Base-by-base conservation (phyloP, 75 land plant species). In the Isoetes taiwanensis region DNA sequence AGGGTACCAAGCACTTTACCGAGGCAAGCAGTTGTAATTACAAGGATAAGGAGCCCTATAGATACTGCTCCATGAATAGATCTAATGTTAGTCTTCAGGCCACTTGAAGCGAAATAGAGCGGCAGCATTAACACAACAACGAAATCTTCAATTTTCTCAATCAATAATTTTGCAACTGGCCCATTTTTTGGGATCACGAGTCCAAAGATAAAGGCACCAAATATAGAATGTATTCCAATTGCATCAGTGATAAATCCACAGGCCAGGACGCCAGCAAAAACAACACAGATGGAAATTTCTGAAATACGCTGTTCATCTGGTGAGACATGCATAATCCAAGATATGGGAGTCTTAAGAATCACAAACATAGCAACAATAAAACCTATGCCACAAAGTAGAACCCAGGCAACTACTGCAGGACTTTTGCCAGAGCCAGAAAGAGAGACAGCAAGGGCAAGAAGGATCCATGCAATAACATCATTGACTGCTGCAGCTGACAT, bases 91-190 rank as follows among this genome's bases (percentile, higher is more conserved):
- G 94, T 87, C 62, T 87, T 83, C 55, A 87, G 43, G 11, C 94
- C 94, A 43, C 88, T 83, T 1, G 87, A 63, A 0, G 80, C 87
- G 59, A 87, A 87, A 67, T 80, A 87, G 40, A 87, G 64, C 0
- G 94, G 94, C 27, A 87, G 77, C 46, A 87, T 68, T 12, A 87
- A 68, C 9, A 77, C 62, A 37, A 75, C 67, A 5, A 87, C 79
- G 31, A 83, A 78, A 57, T 87, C 94, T 65, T 87, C 94, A 0
- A 87, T 42, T 58, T 83, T 87, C 72, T 87, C 84, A 27, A 87
- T 79, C 38, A 87, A 69, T 2, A 74, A 31, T 26, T 39, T 43
- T 56, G 66, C 34, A 31, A 38, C 25, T 1, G 71, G 67, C 8
- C 72, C 76, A 2, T 76, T 75, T 23, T 72, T 57, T 0, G 83